Percentiles rank a stretch among this genome's conserved stretches.
These are phyloP conservation scores for Neovahlkampfia damariscottae DNA, from an alignment of 78 protist species.

Conservation along the genomic window DNA sequence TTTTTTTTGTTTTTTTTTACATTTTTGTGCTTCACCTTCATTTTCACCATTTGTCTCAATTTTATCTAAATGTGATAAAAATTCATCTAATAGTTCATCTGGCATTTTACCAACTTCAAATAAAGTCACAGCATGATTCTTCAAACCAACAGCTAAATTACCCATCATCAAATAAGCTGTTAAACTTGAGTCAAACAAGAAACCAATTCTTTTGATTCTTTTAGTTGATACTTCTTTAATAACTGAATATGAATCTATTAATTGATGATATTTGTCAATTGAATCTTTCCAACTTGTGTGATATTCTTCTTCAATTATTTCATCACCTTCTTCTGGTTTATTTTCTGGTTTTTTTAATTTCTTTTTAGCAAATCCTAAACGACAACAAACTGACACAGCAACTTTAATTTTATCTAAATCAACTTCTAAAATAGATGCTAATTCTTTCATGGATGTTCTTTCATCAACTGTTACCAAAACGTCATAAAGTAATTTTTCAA, in stretches of 20 bases:
- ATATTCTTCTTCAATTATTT: not conserved
- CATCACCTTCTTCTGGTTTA: not conserved
- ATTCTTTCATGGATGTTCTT: constrained; percentile 58
- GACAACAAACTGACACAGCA: constrained; percentile 61
- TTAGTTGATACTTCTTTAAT: not conserved
- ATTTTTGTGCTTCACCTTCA: constrained; percentile 66
- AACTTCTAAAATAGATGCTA: constrained; percentile 29
- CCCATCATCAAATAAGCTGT: constrained; percentile 93
- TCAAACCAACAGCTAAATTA: constrained; percentile 58
- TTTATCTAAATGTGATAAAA: not conserved
- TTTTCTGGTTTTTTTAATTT: constrained; percentile 38
- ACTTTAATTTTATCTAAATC: constrained; percentile 19
- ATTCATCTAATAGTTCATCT: not conserved
- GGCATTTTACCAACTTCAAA: constrained; percentile 82
- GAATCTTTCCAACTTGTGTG: constrained; percentile 4
- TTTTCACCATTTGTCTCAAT: not conserved
- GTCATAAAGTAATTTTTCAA: constrained; percentile 76
- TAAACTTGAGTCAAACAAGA: constrained; percentile 68
- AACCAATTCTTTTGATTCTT: constrained; percentile 33
- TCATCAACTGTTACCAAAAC: constrained; percentile 82
- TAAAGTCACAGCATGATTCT: constrained; percentile 88
- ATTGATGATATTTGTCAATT: constrained; percentile 13
- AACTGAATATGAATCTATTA: not conserved
- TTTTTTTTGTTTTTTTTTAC: too few species aligned
- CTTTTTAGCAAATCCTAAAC: constrained; percentile 80